A percentile compares a stretch with the other conserved stretches of the same genome.
phyloP scores from a whole-genome alignment of 2,329 filamentous ascomycete species.

The Ophiocordyceps camponoti-floridani region DNA sequence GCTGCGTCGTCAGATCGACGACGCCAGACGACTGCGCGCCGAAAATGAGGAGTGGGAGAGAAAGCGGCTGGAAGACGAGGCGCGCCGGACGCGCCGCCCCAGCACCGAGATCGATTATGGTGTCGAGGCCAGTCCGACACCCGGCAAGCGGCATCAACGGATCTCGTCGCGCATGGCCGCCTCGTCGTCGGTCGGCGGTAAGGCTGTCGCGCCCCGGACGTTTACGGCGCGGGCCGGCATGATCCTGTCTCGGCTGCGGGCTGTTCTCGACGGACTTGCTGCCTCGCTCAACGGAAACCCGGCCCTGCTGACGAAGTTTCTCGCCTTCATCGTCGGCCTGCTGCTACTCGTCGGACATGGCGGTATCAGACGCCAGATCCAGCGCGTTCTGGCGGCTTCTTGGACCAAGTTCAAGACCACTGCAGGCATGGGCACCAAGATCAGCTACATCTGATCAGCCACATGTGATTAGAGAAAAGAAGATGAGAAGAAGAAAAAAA shows the following conservation, averaged over 20 bases:
- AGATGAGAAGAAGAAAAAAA: no score
- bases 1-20: slow-evolving; percentile 36
- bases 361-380: slow-evolving; percentile 57
- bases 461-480: no score
- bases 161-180: slow-evolving; percentile 7
- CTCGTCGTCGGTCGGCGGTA: slow-evolving; percentile 10
- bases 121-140: slow-evolving; percentile 31
- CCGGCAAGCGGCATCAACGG: slow-evolving; percentile 9
- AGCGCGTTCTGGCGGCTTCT: slow-evolving; percentile 45
- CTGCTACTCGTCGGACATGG: slow-evolving; percentile 57
- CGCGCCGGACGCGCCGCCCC: slow-evolving; percentile 19
- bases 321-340: slow-evolving; percentile 68
- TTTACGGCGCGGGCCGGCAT: slow-evolving; percentile 30
- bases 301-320: slow-evolving; percentile 36
- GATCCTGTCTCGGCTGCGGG: slow-evolving; percentile 32
- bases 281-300: slow-evolving; percentile 37
- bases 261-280: slow-evolving; percentile 31
- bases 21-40: slow-evolving; percentile 33
- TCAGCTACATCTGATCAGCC: slow-evolving; percentile 65
- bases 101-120: slow-evolving; percentile 51
- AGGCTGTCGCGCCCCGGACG: slow-evolving; percentile 14
- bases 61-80: slow-evolving; percentile 30
- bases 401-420: slow-evolving; percentile 75
- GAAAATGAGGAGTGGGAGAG: slow-evolving; percentile 40
- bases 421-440: slow-evolving; percentile 91